Conservation (phyloP, 2,329 filamentous ascomycete species). For the Aspergillus arachidicola region DNA sequence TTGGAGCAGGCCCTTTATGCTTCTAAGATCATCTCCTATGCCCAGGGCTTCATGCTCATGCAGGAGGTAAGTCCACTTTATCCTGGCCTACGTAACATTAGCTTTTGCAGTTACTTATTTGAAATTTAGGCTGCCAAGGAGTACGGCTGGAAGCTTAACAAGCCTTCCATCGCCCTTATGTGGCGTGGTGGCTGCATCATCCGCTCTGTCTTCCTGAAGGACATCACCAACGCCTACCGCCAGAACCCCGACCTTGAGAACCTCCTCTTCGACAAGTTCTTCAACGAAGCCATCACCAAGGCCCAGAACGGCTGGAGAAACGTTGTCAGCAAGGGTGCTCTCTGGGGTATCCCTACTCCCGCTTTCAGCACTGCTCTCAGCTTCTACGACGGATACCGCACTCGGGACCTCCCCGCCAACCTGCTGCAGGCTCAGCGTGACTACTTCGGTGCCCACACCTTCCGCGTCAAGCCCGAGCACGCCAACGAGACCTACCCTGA, state of each 20-base stretch:
- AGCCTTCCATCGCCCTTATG: slow-evolving; percentile 99
- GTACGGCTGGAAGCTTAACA: slow-evolving; percentile 98
- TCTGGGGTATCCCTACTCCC: slow-evolving; percentile 93
- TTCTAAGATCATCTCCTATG: slow-evolving; percentile 99
- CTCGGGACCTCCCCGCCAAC: slow-evolving; percentile 96
- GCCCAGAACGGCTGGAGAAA: slow-evolving; percentile 92
- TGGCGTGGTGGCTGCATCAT: slow-evolving; percentile 99
- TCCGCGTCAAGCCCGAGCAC: slow-evolving; percentile 80
- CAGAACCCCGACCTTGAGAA: slow-evolving; percentile 94
- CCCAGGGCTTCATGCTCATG: slow-evolving; percentile 99
- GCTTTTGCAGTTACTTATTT: slow-evolving; percentile 1
- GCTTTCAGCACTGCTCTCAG: slow-evolving; percentile 95
- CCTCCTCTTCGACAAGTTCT: slow-evolving; percentile 98
- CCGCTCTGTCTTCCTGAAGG: slow-evolving; percentile 99
- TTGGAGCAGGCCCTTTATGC: slow-evolving; percentile 98
- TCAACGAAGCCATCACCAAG: slow-evolving; percentile 98
- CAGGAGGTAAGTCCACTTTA: slow-evolving; percentile 71
- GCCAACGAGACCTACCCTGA: slow-evolving; percentile 78
- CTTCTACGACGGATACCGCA: slow-evolving; percentile 99
- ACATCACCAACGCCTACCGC: slow-evolving; percentile 97
- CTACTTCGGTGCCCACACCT: slow-evolving; percentile 97
- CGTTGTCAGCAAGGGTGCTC: slow-evolving; percentile 85
- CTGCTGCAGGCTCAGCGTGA: slow-evolving; percentile 98
- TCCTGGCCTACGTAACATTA: background rate
- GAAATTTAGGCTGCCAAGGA: slow-evolving; percentile 78